Base-by-base conservation (phyloP, 2,329 filamentous ascomycete species). In the Microdochium nivale region DNA sequence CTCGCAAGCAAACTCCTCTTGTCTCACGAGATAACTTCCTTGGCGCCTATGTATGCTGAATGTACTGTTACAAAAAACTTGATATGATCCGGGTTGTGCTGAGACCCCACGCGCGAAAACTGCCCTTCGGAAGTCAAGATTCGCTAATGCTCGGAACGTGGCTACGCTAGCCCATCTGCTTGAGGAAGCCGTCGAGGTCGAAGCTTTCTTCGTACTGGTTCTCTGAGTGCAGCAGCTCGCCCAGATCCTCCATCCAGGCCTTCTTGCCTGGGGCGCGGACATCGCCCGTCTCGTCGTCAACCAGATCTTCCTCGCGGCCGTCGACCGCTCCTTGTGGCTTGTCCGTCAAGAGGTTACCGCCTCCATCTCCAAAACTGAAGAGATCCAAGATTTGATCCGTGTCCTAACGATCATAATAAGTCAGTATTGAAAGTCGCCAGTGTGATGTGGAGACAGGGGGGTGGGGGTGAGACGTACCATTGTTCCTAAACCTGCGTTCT, bases 121-220 rank as follows among this genome's bases (percentile, higher is more conserved):
- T 7, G 14, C 4, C 35, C 35, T 14, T 16, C 7, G 7, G n/a
- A 40, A 40, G 16, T 16, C 27, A 30, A 11, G 27, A 30, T 5
- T 5, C 19, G 35, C 35, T 40, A 14, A 40, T 40, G 35, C 35
- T 40, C 14, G 14, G 35, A 40, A 14, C 13, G 16, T 40, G 35
- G 14, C 19, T 40, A 16, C 35, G 5, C 40, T 44, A 44, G 40
- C 40, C 40, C 89, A 99, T 96, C 59, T 83, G 95, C 68, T 90
- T 91, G 73, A 99, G 78, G 73, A 97, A 99, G 3, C 89, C 91
- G 62, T 96, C 90, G 59, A 99, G 73, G 67, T 97, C 90, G 67
- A 96, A 97, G 69, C 95, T 95, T 73, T 99, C 94, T 70, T 96
- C 90, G 69, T 99, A 99, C 74, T 96, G 91, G 66, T 85, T 86